Percentiles rank a stretch among this genome's conserved stretches.
Conservation (phyloP, 2,329 filamentous ascomycete species). For the Pestalotiopsis sp. region DNA sequence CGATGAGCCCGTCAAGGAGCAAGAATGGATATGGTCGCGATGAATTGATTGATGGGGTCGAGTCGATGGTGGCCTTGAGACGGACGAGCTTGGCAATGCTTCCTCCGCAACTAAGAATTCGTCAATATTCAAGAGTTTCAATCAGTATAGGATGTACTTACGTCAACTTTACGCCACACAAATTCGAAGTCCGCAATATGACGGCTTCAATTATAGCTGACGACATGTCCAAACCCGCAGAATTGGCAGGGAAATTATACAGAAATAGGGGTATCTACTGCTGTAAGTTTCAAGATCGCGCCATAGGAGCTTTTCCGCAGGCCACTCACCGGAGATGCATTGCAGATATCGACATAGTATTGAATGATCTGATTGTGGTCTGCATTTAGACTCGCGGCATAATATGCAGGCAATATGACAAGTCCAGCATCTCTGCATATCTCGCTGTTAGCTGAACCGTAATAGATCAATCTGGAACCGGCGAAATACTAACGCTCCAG, state of each 20-base stretch:
- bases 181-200: conserved; percentile 20
- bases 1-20: conserved; percentile 26
- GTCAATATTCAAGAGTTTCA: not conserved
- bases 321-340: conserved; percentile 23
- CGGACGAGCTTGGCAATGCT: conserved; percentile 25
- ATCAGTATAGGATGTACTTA: conserved; percentile 7
- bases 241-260: conserved; percentile 27
- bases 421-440: conserved; percentile 24
- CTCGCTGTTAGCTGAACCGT: not conserved
- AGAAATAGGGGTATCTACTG: conserved; percentile 23
- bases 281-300: not conserved
- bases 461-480: not conserved
- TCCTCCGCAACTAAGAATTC: conserved; percentile 22
- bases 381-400: conserved; percentile 24
- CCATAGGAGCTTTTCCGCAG: not conserved
- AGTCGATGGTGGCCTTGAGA: conserved; percentile 18
- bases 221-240: conserved; percentile 26
- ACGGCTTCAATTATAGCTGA: conserved; percentile 23
- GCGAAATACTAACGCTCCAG: conserved; percentile 22
- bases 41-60: conserved; percentile 17
- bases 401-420: conserved; percentile 28
- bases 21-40: conserved; percentile 22
- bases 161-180: conserved; percentile 27
- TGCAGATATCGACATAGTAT: conserved; percentile 27
- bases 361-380: conserved; percentile 24